phyloP scores from a whole-genome alignment of 495 filamentous ascomycete genomes.

The Trichoderma erinaceum region DNA sequence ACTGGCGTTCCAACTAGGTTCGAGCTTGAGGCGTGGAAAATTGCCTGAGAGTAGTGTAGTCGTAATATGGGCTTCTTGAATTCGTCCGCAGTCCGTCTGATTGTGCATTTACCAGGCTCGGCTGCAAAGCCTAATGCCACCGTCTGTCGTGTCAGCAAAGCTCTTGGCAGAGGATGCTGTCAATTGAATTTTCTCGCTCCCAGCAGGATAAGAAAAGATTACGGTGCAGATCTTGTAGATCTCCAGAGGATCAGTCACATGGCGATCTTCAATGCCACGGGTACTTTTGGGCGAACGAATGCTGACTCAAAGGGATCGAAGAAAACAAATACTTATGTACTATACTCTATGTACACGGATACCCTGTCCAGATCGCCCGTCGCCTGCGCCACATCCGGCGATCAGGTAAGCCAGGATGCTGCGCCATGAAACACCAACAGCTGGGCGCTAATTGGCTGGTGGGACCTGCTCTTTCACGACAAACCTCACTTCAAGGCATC shows the following conservation, averaged over 20 bases:
- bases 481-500: slow-evolving; percentile 1
- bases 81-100: no score
- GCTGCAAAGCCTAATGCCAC: no score
- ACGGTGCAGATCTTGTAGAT: not conserved
- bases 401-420: slow-evolving; percentile 9
- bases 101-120: no score
- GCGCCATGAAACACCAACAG: not conserved
- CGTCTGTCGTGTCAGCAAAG: no score
- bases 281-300: not conserved
- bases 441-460: not conserved
- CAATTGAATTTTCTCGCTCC: no score
- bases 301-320: not conserved
- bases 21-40: no score
- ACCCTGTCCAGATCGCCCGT: not conserved
- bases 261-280: not conserved
- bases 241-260: not conserved
- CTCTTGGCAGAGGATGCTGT: no score
- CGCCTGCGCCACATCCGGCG: slow-evolving; percentile 10
- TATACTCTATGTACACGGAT: no score
- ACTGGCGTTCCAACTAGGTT: no score
- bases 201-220: not conserved
- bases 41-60: no score
- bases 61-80: no score
- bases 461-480: not conserved
- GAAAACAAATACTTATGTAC: not conserved